A percentile compares a stretch with the other conserved stretches of the same genome.
These are phyloP conservation scores for Mycena filopes DNA, from an alignment of 768 basidiomycete species.

Conservation along the genomic window DNA sequence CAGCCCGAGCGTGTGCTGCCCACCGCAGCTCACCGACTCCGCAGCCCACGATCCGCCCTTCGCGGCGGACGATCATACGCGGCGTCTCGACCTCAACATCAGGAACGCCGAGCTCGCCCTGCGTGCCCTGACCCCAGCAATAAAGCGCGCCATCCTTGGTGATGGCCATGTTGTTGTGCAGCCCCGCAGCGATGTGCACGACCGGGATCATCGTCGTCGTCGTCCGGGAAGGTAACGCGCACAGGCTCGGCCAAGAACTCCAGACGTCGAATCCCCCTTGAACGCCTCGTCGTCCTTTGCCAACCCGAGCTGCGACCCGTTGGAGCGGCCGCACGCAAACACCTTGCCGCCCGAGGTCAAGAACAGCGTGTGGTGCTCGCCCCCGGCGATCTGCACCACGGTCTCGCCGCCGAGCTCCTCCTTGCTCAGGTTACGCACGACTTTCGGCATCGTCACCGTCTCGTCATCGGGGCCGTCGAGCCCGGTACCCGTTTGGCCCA, in stretches of 20 bases:
- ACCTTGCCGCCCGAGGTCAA: conserved; percentile 85
- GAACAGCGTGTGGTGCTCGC: conserved; percentile 93
- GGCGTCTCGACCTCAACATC: conserved; percentile 73
- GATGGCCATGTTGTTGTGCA: conserved; percentile 78
- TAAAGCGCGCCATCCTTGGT: conserved; percentile 76
- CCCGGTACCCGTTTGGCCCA: conserved; percentile 83
- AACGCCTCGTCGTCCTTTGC: conserved; percentile 75
- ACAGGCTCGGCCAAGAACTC: conserved; percentile 77
- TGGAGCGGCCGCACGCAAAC: conserved; percentile 86
- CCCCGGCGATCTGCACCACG: conserved; percentile 81
- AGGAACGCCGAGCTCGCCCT: conserved; percentile 77
- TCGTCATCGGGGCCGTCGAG: conserved; percentile 55
- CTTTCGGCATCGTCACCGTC: conserved; percentile 71
- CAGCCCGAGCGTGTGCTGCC: conserved; percentile 80
- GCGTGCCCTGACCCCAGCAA: conserved; percentile 82
- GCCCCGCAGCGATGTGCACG: conserved; percentile 72
- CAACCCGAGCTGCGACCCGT: conserved; percentile 86
- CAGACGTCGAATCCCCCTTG: conserved; percentile 56
- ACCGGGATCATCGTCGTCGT: conserved; percentile 68
- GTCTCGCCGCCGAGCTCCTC: conserved; percentile 66
- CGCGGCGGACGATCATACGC: conserved; percentile 72
- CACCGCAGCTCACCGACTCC: conserved; percentile 75
- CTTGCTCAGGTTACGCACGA: conserved; percentile 72
- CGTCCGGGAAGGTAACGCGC: conserved; percentile 70
- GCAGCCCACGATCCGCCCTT: conserved; percentile 79